Conservation (phyloP, 352 stramenopile genomes). For the Phytophthora quininea region DNA sequence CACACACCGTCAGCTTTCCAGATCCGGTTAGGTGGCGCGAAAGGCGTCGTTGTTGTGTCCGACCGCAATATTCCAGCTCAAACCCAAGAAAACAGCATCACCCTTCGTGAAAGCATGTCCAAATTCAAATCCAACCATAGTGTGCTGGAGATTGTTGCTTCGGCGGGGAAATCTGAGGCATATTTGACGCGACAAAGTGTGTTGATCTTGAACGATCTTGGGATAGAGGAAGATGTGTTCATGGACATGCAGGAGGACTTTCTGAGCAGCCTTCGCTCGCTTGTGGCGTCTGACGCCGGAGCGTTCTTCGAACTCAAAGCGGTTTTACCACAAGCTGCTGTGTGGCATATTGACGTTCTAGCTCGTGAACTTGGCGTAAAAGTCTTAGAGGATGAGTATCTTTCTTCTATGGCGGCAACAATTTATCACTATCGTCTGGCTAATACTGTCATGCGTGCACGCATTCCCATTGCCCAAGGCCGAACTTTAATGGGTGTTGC, state of each 20-base stretch:
- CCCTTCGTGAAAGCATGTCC: conserved; percentile 71
- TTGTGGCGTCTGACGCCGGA: conserved; percentile 57
- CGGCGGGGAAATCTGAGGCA: conserved; percentile 53
- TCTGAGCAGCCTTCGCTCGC: conserved; percentile 51
- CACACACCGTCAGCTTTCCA: conserved; percentile 71
- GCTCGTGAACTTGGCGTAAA: conserved; percentile 45
- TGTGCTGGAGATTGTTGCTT: conserved; percentile 75
- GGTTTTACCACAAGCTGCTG: conserved; percentile 36
- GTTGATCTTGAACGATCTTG: conserved; percentile 65
- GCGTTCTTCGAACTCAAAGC: conserved; percentile 61
- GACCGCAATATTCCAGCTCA: conserved; percentile 25
- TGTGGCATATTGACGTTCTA: conserved; percentile 48
- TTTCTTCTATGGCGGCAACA: conserved; percentile 56
- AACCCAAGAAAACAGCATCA: conserved; percentile 30
- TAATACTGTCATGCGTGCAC: conserved; percentile 75
- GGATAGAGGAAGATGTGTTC: conserved; percentile 66
- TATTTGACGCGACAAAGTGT: conserved; percentile 85
- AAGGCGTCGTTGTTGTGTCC: conserved; percentile 78
- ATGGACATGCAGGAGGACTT: conserved; percentile 76
- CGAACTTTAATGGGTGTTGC: conserved; percentile 81
- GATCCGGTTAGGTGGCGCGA: conserved; percentile 74
- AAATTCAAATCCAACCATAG: conserved; percentile 70
- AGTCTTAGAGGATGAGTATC: conserved; percentile 49
- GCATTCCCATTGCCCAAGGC: conserved; percentile 74
- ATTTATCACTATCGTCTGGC: conserved; percentile 74